phyloP scores from a whole-genome alignment of 2,329 filamentous ascomycete species.

The Aureobasidium lini region DNA sequence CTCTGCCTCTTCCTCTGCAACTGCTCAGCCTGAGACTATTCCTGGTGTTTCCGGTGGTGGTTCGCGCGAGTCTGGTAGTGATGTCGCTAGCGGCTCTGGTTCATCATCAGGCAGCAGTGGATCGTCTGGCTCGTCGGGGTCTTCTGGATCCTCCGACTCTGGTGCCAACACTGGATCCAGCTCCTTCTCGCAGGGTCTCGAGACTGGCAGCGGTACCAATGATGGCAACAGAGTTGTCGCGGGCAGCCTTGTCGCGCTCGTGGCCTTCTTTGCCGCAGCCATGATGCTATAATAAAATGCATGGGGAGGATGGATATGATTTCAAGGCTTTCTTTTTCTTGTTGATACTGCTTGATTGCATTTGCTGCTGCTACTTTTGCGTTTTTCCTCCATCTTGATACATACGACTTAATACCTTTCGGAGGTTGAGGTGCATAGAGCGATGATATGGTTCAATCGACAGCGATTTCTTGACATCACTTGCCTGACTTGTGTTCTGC shows the following conservation, averaged over 20 bases:
- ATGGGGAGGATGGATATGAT: not conserved
- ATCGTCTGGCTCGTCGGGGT: conserved; percentile 19
- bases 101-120: conserved; percentile 13
- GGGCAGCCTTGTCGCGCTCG: conserved; percentile 30
- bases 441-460: not conserved
- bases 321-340: conserved; percentile 9
- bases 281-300: conserved; percentile 24
- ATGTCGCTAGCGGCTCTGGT: conserved; percentile 16
- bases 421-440: not conserved
- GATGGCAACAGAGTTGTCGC: conserved; percentile 27
- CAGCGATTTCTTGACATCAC: not conserved
- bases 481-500: not conserved
- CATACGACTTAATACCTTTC: conserved; percentile 1
- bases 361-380: not conserved
- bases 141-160: conserved; percentile 17
- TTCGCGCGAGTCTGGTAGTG: conserved; percentile 29
- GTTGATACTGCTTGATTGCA: not conserved
- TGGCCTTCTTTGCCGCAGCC: conserved; percentile 31
- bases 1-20: conserved; percentile 19
- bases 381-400: not conserved
- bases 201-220: conserved; percentile 19
- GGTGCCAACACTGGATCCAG: conserved; percentile 19
- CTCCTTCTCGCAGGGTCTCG: conserved; percentile 25
- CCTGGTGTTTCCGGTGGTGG: conserved; percentile 49
- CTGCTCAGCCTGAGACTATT: conserved; percentile 36